Conservation (phyloP, 176 grass and related monocot species). For the Panicum miliaceum region DNA sequence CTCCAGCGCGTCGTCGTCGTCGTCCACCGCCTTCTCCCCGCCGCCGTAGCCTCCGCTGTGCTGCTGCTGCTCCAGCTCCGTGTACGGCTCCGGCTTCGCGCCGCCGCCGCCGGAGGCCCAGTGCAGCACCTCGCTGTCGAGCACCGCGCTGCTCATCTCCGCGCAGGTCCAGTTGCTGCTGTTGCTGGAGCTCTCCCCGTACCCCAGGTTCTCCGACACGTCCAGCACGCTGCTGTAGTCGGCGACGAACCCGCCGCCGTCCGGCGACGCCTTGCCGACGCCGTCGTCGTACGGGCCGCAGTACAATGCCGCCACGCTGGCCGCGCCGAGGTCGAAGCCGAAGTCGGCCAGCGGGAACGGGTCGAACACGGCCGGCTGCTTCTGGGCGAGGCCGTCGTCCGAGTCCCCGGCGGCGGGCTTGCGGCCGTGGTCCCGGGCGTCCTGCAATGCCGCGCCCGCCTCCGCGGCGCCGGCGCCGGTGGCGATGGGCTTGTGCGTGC, state of each 20-base stretch:
- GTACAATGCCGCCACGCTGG: slow-evolving; percentile 28
- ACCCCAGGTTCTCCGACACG: slow-evolving; percentile 71
- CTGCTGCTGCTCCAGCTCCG: slow-evolving; percentile 41
- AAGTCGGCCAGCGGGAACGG: slow-evolving; percentile 73
- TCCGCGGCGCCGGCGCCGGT: background rate
- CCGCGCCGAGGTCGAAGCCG: slow-evolving; percentile 39
- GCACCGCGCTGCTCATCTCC: slow-evolving; percentile 44
- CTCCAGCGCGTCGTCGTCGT: slow-evolving; percentile 55
- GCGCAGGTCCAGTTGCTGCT: slow-evolving; percentile 76
- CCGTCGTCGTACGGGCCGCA: background rate
- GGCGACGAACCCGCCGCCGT: slow-evolving; percentile 34
- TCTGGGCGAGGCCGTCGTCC: background rate
- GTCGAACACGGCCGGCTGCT: slow-evolving; percentile 49
- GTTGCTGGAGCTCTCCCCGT: slow-evolving; percentile 79
- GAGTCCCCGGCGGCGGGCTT: background rate
- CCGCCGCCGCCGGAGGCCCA: slow-evolving; percentile 47
- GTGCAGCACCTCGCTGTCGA: slow-evolving; percentile 60
- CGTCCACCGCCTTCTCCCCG: background rate
- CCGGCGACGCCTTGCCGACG: background rate
- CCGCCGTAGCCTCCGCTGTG: slow-evolving; percentile 9
- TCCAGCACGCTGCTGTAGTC: slow-evolving; percentile 76
- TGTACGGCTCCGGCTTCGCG: slow-evolving; percentile 43
- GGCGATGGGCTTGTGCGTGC: slow-evolving; percentile 67
- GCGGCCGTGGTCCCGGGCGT: background rate
- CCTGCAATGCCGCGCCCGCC: background rate